Conservation (phyloP, 2,329 filamentous ascomycete species). For the Penicillium sp. region DNA sequence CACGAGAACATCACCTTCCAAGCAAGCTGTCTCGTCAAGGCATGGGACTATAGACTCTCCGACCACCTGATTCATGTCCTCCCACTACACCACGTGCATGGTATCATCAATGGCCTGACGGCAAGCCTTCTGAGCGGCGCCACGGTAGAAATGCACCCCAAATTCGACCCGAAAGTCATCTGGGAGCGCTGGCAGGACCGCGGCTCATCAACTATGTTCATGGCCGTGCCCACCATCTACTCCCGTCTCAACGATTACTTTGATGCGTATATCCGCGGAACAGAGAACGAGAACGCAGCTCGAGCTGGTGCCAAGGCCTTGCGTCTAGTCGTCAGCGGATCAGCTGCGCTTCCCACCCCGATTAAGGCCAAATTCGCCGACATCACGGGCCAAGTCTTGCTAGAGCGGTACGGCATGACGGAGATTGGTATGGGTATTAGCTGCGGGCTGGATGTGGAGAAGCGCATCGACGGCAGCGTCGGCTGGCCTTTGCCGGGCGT, state of each 20-base stretch:
- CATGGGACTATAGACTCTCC: slow-evolving; percentile 34
- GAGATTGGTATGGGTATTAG: slow-evolving; percentile 54
- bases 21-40: slow-evolving; percentile 32
- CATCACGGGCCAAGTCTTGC: slow-evolving; percentile 46
- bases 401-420: slow-evolving; percentile 55
- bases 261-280: slow-evolving; percentile 41
- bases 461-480: slow-evolving; percentile 51
- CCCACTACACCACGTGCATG: slow-evolving; percentile 55
- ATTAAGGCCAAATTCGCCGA: slow-evolving; percentile 45
- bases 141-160: slow-evolving; percentile 52
- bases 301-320: slow-evolving; percentile 37
- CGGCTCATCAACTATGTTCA: slow-evolving; percentile 51
- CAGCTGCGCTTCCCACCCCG: slow-evolving; percentile 46
- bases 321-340: slow-evolving; percentile 46
- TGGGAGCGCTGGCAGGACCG: slow-evolving; percentile 50
- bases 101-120: slow-evolving; percentile 53
- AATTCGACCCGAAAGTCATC: slow-evolving; percentile 48
- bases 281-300: slow-evolving; percentile 35
- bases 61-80: slow-evolving; percentile 54
- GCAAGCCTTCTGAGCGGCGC: slow-evolving; percentile 51
- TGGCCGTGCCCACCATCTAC: slow-evolving; percentile 56
- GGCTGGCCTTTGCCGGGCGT: slow-evolving; percentile 53
- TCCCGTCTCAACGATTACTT: slow-evolving; percentile 52
- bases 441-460: slow-evolving; percentile 44
- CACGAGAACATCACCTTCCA: slow-evolving; percentile 45